A percentile compares a stretch with the other conserved stretches of the same genome.
These are phyloP conservation scores for Ascoidea asiatica DNA, from an alignment of 805 yeast species.

Conservation along the genomic window DNA sequence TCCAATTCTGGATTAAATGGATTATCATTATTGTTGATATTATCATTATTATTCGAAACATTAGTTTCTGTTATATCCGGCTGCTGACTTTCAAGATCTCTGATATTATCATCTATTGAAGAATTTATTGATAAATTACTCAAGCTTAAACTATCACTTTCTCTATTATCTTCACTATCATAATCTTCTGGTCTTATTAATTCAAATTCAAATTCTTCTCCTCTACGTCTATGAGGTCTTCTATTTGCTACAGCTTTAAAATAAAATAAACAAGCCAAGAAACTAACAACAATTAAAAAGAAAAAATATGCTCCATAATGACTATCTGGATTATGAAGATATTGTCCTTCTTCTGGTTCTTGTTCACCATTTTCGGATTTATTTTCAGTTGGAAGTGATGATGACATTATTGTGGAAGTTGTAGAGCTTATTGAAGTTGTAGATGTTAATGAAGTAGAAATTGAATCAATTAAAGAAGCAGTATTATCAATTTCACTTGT, in stretches of 20 bases:
- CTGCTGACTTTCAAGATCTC: too few species aligned
- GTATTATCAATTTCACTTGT: not conserved
- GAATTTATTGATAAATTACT: not conserved
- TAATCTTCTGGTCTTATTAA: slow-evolving; percentile 58
- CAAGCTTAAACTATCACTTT: not conserved
- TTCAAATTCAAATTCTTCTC: slow-evolving; percentile 66
- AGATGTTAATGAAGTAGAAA: not conserved
- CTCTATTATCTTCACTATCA: slow-evolving; percentile 17
- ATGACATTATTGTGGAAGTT: not conserved
- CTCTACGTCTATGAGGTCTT: slow-evolving; percentile 37
- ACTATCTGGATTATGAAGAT: slow-evolving; percentile 21
- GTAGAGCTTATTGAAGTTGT: not conserved
- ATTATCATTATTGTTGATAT: not conserved
- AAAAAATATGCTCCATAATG: slow-evolving; percentile 52
- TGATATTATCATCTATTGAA: not conserved
- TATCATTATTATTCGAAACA: too few species aligned
- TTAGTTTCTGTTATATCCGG: too few species aligned
- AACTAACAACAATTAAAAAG: slow-evolving; percentile 46
- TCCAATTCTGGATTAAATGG: not conserved
- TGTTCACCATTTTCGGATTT: slow-evolving; percentile 12
- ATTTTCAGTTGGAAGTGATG: not conserved
- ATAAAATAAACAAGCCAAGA: slow-evolving; percentile 29
- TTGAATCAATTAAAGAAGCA: not conserved
- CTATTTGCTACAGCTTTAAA: slow-evolving; percentile 28
- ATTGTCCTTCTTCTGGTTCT: slow-evolving; percentile 23